A percentile compares a stretch with the other conserved stretches of the same genome.
Evolutionary conservation across 768 basidiomycete genomes (phyloP).

Genomic region (Tremella fuciformis): DNA sequence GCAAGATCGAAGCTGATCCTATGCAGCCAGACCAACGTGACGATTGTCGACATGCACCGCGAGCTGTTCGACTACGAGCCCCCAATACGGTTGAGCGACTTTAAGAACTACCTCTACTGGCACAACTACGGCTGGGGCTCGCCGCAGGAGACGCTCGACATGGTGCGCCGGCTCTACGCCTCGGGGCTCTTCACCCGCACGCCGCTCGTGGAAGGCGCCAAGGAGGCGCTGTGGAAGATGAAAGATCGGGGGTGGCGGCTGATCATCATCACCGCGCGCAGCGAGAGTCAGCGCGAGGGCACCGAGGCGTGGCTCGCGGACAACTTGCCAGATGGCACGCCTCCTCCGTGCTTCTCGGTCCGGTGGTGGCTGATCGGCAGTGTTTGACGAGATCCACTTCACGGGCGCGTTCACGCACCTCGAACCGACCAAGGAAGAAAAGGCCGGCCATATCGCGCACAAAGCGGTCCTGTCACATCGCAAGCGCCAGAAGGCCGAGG

Average conservation of each 20-base stretch:
- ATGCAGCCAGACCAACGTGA: slow-evolving; percentile 39
- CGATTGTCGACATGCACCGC: slow-evolving; percentile 47
- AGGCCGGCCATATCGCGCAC: slow-evolving; percentile 45
- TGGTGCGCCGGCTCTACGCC: slow-evolving; percentile 40
- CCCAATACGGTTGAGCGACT: slow-evolving; percentile 42
- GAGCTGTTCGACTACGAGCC: slow-evolving; percentile 35
- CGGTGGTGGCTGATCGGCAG: slow-evolving; percentile 14
- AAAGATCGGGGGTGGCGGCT: slow-evolving; percentile 62
- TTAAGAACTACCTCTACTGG: slow-evolving; percentile 52
- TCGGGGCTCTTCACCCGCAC: slow-evolving; percentile 49
- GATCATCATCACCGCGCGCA: slow-evolving; percentile 73
- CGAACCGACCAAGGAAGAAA: slow-evolving; percentile 52
- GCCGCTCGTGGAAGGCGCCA: slow-evolving; percentile 62
- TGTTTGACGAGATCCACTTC: slow-evolving; percentile 58
- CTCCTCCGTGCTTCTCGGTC: neutral
- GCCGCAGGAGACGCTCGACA: slow-evolving; percentile 37
- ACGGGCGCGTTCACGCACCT: slow-evolving; percentile 64
- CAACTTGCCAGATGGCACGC: slow-evolving; percentile 62
- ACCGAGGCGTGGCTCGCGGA: slow-evolving; percentile 67
- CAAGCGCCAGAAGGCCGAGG: slow-evolving; percentile 66
- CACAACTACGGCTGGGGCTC: slow-evolving; percentile 50
- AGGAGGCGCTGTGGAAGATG: slow-evolving; percentile 60
- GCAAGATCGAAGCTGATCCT: slow-evolving; percentile 2
- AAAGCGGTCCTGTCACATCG: slow-evolving; percentile 49
- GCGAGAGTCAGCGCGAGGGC: slow-evolving; percentile 58